A percentile compares a stretch with the other conserved stretches of the same genome.
Evolutionary conservation across 2,329 filamentous ascomycete species (phyloP).

Genomic region (Pseudogymnoascus sp.): DNA sequence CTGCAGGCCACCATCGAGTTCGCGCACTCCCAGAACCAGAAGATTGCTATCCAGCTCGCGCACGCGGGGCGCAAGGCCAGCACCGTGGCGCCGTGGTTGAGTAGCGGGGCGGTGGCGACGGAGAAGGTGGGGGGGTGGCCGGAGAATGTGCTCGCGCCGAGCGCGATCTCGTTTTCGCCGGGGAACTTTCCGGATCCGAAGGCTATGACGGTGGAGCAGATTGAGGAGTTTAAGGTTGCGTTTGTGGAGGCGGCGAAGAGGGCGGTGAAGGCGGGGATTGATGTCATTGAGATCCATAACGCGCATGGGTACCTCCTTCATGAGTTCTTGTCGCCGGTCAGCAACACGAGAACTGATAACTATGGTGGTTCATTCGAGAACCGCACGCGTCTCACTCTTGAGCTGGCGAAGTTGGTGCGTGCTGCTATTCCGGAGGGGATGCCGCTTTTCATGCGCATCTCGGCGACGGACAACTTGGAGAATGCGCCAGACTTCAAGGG

Average conservation of each 20-base stretch:
- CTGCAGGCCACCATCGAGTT: conserved; percentile 67
- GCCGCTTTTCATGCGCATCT: conserved; percentile 66
- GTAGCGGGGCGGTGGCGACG: conserved; percentile 41
- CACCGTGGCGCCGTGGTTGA: conserved; percentile 56
- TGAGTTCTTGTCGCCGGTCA: conserved; percentile 58
- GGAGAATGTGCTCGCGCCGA: conserved; percentile 44
- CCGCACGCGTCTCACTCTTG: conserved; percentile 57
- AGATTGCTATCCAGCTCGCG: conserved; percentile 70
- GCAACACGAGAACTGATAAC: conserved; percentile 60
- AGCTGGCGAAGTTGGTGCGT: conserved; percentile 56
- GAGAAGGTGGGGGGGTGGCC: conserved; percentile 50
- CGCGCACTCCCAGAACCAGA: conserved; percentile 68
- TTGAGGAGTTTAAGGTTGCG: conserved; percentile 53
- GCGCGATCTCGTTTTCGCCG: conserved; percentile 33
- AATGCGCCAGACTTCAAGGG: conserved; percentile 42
- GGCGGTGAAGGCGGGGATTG: conserved; percentile 57
- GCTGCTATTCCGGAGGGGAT: conserved; percentile 55
- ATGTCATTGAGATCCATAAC: conserved; percentile 72
- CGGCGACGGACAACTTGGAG: conserved; percentile 70
- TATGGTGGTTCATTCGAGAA: conserved; percentile 69
- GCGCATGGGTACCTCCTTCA: conserved; percentile 74
- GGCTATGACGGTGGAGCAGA: conserved; percentile 61
- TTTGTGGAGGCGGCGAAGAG: conserved; percentile 52
- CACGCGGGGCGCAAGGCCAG: conserved; percentile 70
- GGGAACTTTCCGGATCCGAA: conserved; percentile 57